A percentile compares a stretch with the other conserved stretches of the same genome.
Conservation (phyloP, 805 yeast species). For the Scheffersomyces lignosus region DNA sequence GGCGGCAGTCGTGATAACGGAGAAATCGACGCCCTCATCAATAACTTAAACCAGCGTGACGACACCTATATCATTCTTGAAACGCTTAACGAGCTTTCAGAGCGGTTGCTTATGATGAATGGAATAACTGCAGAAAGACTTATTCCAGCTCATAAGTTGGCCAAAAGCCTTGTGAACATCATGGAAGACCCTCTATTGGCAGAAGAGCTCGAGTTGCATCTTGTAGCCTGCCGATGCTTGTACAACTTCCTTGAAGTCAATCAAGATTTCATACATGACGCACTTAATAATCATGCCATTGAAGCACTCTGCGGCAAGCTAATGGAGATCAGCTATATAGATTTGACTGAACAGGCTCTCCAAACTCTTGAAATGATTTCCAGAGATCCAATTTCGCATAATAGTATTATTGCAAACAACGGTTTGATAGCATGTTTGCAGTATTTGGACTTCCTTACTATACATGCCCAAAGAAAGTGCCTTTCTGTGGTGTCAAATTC, state of each 20-base stretch:
- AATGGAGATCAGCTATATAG: slow-evolving; percentile 77
- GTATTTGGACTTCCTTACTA: slow-evolving; percentile 83
- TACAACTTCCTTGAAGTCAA: slow-evolving; percentile 78
- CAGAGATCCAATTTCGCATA: slow-evolving; percentile 48
- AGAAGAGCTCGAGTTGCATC: slow-evolving; percentile 74
- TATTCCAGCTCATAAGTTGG: slow-evolving; percentile 59
- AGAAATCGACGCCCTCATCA: slow-evolving; percentile 36
- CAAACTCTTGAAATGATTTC: slow-evolving; percentile 72
- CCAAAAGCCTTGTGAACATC: slow-evolving; percentile 55
- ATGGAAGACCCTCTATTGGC: slow-evolving; percentile 56
- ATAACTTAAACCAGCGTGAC: slow-evolving; percentile 42
- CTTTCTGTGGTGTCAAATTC: slow-evolving; percentile 70
- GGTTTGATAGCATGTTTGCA: slow-evolving; percentile 66
- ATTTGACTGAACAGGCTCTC: slow-evolving; percentile 87
- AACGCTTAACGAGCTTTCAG: slow-evolving; percentile 63
- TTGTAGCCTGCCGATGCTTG: slow-evolving; percentile 81
- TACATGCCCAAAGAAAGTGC: slow-evolving; percentile 85
- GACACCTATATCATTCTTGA: slow-evolving; percentile 66
- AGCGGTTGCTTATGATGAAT: slow-evolving; percentile 67
- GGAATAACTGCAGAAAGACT: slow-evolving; percentile 59
- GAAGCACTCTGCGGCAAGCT: slow-evolving; percentile 65
- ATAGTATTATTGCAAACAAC: slow-evolving; percentile 54
- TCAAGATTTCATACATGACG: slow-evolving; percentile 59
- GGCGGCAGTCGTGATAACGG: slow-evolving; percentile 16
- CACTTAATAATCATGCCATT: slow-evolving; percentile 65